Percentiles rank a stretch among this genome's conserved stretches.
Conservation (phyloP, 2,329 filamentous ascomycete genomes). For the Alternaria sp. region DNA sequence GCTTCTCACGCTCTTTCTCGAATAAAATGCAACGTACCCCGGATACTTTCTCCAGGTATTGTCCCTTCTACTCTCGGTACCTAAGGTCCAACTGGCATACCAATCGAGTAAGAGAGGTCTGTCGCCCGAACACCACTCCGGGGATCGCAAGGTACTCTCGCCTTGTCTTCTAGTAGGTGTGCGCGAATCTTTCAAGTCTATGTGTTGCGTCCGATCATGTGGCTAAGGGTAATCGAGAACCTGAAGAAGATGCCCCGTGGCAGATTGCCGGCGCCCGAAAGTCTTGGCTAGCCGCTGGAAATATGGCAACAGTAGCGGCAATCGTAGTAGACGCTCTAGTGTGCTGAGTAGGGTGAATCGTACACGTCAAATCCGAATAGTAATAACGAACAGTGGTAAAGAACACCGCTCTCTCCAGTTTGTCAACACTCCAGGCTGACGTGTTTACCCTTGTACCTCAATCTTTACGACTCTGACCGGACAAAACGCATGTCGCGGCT, state of each 20-base stretch:
- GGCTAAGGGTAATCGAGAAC: not conserved
- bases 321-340: not conserved
- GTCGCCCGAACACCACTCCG: not conserved
- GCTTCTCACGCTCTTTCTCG: not conserved
- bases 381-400: not conserved
- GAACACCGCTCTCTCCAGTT: not conserved
- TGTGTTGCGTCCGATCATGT: not conserved
- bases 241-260: not conserved
- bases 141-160: not conserved
- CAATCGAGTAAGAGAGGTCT: not conserved
- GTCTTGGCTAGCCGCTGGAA: not conserved
- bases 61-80: not conserved
- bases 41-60: not conserved
- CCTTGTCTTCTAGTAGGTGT: too few relatives aligned
- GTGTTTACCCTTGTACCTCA: not conserved
- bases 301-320: not conserved
- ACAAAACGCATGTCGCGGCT: not conserved
- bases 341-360: not conserved
- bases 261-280: not conserved
- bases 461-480: not conserved
- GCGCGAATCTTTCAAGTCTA: not conserved
- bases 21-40: not conserved
- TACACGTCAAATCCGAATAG: not conserved
- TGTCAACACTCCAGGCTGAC: not conserved
- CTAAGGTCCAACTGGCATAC: too few relatives aligned